Evolutionary conservation across 1,139 yeast genomes (phyloP), one percentile per base, ranked within the genome.

Genomic region (Kurtzmaniella quercitrusa): DNA sequence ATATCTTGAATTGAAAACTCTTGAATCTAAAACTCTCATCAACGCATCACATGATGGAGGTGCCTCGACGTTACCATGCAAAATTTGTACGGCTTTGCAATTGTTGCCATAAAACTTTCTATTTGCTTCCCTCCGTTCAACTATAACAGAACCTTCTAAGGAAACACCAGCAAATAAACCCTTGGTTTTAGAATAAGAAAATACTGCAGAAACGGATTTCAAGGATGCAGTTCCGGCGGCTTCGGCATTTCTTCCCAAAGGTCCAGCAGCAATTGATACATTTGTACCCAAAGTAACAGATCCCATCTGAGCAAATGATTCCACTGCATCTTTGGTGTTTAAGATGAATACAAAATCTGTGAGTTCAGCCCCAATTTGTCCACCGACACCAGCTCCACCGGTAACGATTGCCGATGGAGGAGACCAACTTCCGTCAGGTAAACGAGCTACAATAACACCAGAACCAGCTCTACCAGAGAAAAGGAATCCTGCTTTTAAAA

Each of bases 321-420:
- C 89, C 36, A 93, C 98, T 1, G 98, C 98, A 1, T 91, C 79
- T 45, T 78, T 74, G 19, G 86, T 80, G 65, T 93, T 93, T 51
- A 93, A 76, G 46, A 93, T 91, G 61, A 93, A 93, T 36, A 93
- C 97, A 63, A 93, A 93, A 68, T 93, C 98, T 1, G 98, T 93
- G 55, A 93, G 71, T 61, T 93, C 98, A 5, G 96, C 94, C 35
- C 98, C 98, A 52, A 93, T 80, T 67, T 89, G 95, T 36, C 98
- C 98, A 45, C 98, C 98, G 4, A 94, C 97, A 57, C 98, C 98
- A 2, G 97, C 98, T 54, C 98, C 98, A 1, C 96, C 98, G 20
- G 97, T 87, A 40, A 82, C 84, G 53, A 93, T 85, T 8, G 97
- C 98, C 2, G 96, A 84, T 1, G 98, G 98, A 1, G 98, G 94